phyloP scores from a whole-genome alignment of 768 basidiomycete species.

The Pleurotus djamor region DNA sequence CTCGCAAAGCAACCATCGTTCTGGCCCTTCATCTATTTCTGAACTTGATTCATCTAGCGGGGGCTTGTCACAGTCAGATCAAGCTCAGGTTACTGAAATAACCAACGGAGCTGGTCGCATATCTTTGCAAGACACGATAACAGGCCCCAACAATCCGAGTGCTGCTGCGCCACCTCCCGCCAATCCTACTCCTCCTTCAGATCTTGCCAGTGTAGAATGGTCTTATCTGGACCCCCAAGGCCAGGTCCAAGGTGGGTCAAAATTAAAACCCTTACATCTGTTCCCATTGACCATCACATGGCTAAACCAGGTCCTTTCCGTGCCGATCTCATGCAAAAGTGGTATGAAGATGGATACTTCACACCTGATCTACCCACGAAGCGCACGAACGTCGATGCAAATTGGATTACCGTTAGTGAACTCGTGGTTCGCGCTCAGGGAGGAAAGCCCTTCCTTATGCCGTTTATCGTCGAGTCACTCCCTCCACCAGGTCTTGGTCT shows the following conservation, averaged over 20 bases:
- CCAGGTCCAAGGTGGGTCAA: constrained; percentile 76
- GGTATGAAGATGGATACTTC: constrained; percentile 92
- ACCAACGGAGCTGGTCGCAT: not conserved
- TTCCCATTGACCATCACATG: constrained; percentile 6
- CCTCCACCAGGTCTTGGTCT: constrained; percentile 60
- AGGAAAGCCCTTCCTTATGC: constrained; percentile 64
- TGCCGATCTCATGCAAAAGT: constrained; percentile 90
- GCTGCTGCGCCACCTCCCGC: constrained; percentile 18
- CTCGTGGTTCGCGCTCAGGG: constrained; percentile 49
- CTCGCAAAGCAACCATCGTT: not conserved
- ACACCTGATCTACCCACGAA: constrained; percentile 80
- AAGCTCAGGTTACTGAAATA: not conserved
- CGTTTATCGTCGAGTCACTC: constrained; percentile 31
- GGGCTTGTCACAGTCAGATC: not conserved
- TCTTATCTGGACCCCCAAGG: constrained; percentile 92
- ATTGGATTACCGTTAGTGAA: constrained; percentile 67
- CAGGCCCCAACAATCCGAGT: constrained; percentile 10
- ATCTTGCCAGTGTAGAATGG: constrained; percentile 75
- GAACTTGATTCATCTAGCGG: constrained; percentile 1
- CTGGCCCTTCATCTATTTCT: not conserved
- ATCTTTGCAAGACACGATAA: not conserved
- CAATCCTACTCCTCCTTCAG: constrained; percentile 46
- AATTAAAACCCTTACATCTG: not conserved
- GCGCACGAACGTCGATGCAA: constrained; percentile 64
- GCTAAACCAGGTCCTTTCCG: constrained; percentile 74